Evolutionary conservation across 306 rosid genomes (phyloP).

Genomic region (Cicer chorassanicum): DNA sequence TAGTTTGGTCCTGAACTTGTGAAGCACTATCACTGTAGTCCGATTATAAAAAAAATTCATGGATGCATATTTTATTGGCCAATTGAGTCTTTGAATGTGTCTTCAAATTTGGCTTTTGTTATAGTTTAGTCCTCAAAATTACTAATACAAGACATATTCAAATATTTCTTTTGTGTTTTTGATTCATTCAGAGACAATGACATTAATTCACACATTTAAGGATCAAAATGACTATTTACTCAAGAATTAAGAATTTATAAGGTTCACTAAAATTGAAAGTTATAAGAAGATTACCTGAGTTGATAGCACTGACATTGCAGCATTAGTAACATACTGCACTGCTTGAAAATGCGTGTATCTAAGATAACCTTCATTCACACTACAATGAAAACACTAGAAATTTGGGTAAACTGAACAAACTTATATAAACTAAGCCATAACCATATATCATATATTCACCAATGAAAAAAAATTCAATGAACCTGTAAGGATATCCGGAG

Average conservation of each 20-base stretch:
- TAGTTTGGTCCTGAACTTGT: no score
- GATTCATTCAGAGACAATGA: no score
- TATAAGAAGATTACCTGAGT: slow-evolving; percentile 73
- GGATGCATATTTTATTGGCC: no score
- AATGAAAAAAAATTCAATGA: background rate
- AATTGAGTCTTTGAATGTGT: no score
- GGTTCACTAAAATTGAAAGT: background rate
- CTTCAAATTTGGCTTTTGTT: no score
- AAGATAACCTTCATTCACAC: slow-evolving; percentile 92
- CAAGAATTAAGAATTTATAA: slow-evolving; percentile 3
- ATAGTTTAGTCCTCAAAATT: no score
- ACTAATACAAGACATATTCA: no score
- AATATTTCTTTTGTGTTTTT: no score
- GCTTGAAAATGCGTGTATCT: slow-evolving; percentile 95
- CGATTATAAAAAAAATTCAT: no score
- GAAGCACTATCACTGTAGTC: no score
- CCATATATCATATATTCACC: background rate
- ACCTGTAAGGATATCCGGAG: slow-evolving; percentile 94
- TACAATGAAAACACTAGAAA: slow-evolving; percentile 44
- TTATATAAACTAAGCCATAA: background rate
- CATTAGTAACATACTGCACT: slow-evolving; percentile 80
- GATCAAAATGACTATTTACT: no score
- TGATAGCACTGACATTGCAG: slow-evolving; percentile 85
- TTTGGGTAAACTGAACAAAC: background rate
- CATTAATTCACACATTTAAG: no score